These are phyloP conservation scores for Aureobasidium pullulans DNA, from an alignment of 2,329 filamentous ascomycete genomes.

Conservation along the genomic window DNA sequence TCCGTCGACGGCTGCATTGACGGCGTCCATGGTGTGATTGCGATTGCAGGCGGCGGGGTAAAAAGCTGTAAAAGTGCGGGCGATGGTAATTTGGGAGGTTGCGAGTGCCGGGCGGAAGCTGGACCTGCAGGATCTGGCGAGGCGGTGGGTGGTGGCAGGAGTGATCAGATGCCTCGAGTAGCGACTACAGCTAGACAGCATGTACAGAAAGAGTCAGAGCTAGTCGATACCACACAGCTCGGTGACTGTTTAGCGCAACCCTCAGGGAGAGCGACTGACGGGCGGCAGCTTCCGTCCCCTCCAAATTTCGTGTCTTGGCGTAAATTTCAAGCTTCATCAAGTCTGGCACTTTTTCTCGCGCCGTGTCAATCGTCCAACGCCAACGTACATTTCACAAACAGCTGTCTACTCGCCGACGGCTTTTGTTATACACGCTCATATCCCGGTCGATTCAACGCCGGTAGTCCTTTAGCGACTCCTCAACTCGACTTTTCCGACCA, in stretches of 20 bases:
- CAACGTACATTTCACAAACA: neutral
- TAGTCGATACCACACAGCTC: neutral
- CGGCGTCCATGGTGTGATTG: constrained; percentile 10
- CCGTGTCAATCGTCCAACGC: neutral
- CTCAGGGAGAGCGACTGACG: neutral
- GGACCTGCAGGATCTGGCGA: neutral
- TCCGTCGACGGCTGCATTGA: constrained; percentile 14
- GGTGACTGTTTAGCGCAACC: neutral
- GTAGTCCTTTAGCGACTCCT: neutral
- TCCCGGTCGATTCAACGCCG: constrained; percentile 2
- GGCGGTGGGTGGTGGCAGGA: neutral
- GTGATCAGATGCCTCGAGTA: neutral
- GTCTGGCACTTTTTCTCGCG: neutral
- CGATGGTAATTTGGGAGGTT: neutral
- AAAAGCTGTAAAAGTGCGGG: constrained; percentile 8
- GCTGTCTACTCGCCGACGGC: constrained; percentile 9
- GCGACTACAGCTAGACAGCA: constrained; percentile 11
- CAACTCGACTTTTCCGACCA: constrained; percentile 1
- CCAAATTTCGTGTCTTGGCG: constrained; percentile 6
- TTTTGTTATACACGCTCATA: neutral
- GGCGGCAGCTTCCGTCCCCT: neutral
- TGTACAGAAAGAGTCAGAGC: constrained; percentile 1
- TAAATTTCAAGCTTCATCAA: constrained; percentile 7
- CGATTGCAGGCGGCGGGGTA: constrained; percentile 4
- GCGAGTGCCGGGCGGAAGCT: neutral